Base-by-base conservation (phyloP, 2,329 filamentous ascomycete species). In the Cucurbitaria berberidis region DNA sequence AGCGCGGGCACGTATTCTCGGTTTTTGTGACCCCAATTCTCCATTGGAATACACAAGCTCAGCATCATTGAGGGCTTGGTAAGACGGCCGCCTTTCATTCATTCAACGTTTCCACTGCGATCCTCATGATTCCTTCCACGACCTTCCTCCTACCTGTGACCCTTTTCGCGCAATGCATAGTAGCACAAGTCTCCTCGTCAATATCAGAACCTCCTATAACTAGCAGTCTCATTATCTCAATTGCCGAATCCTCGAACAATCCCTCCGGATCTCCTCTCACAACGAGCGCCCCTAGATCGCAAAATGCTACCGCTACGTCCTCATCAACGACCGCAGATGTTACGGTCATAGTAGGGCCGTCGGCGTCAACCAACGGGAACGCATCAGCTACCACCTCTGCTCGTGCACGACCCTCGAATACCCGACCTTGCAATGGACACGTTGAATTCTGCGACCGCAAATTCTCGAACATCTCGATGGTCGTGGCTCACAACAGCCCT, bases 401-500 rank as follows among this genome's bases (percentile, higher is more conserved):
- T 41, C 51, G 27, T 11, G 45, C 63, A 30, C 60, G 47, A 16
- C 57, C 61, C 6, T 56, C 63, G 10, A 73, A 74, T 30, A 68
- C 60, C 2, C 69, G 63, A 39, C 61, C 66, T 18, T 75, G 73
- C 58, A 75, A 75, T 48, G 67, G 66, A n/a, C 52, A 73, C 45
- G 48, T 58, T n/a, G 73, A 75, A 27, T 68, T 73, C 32, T 75
- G 72, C 54, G 46, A 55, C 18, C 59, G 71, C 10, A 66, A 58
- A n/a, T 68, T 73, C 48, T 70, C 68, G 22, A 74, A 74, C 42
- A 55, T 75, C 7, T 66, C 73, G 2, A 65, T 72, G 60, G 70
- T 75, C 4, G 65, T 71, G 2, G 70, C 73, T 6, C 73, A 75
- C 54, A 75, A 75, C 47, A 74, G 67, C 26, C 70, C 71, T 0